A percentile compares a stretch with the other conserved stretches of the same genome.
These are phyloP conservation scores for Candida broadrunensis DNA, from an alignment of 805 yeast genomes.

Conservation along the genomic window DNA sequence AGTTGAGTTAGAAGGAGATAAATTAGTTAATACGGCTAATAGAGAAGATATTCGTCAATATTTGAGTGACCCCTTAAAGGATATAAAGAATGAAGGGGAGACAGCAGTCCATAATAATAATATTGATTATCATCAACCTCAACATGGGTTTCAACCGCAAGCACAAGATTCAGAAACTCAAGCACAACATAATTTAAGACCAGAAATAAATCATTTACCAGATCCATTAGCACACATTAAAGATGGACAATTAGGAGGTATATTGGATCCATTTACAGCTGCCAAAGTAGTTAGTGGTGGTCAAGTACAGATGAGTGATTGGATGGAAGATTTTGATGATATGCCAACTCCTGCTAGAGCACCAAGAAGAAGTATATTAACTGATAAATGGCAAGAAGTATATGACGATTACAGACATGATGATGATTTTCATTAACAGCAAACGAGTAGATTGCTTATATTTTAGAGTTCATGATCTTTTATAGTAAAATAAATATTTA, in stretches of 20 bases:
- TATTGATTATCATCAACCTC: slow-evolving; percentile 12
- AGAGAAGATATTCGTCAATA: slow-evolving; percentile 33
- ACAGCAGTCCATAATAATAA: neutral
- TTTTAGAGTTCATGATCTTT: neutral
- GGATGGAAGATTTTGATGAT: slow-evolving; percentile 32
- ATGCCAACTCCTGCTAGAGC: neutral
- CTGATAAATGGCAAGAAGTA: slow-evolving; percentile 32
- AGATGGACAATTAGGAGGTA: slow-evolving; percentile 33
- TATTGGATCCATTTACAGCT: slow-evolving; percentile 33
- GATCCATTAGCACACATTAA: slow-evolving; percentile 43
- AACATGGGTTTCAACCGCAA: slow-evolving; percentile 4
- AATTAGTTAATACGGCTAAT: slow-evolving; percentile 25
- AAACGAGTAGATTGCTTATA: neutral
- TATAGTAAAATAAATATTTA: no score
- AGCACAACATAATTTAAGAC: slow-evolving; percentile 1
- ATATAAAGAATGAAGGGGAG: neutral
- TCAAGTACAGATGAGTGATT: slow-evolving; percentile 29
- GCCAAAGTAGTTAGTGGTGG: slow-evolving; percentile 41
- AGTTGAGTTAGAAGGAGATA: slow-evolving; percentile 41
- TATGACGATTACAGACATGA: slow-evolving; percentile 42
- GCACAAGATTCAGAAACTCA: neutral
- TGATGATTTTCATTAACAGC: slow-evolving; percentile 23
- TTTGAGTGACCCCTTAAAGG: neutral
- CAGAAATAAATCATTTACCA: slow-evolving; percentile 26
- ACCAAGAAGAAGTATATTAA: slow-evolving; percentile 15